These are phyloP conservation scores for Phytopythium litorale DNA, from an alignment of 352 stramenopile genomes.

Conservation along the genomic window DNA sequence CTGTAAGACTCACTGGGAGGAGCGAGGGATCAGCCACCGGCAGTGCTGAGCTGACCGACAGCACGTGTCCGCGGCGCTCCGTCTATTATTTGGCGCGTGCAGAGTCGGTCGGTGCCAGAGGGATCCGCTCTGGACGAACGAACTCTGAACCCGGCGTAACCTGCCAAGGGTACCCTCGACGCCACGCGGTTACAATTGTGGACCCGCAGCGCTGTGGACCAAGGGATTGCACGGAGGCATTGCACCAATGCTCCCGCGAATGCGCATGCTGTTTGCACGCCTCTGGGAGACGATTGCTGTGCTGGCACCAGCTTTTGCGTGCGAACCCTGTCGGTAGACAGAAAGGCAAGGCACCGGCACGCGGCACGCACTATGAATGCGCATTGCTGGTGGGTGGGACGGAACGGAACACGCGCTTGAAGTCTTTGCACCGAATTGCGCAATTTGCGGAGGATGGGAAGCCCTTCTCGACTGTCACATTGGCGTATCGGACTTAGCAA, in stretches of 20 bases:
- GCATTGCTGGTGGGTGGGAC: neutral
- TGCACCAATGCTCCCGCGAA: neutral
- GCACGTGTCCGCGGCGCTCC: neutral
- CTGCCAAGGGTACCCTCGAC: neutral
- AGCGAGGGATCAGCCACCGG: neutral
- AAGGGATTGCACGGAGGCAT: no score
- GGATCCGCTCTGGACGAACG: neutral
- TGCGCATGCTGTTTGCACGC: neutral
- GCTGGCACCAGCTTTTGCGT: no score
- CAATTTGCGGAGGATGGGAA: neutral
- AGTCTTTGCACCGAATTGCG: neutral
- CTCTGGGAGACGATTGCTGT: no score
- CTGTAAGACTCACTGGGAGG: neutral
- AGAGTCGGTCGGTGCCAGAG: conserved; percentile 1
- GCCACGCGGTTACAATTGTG: no score
- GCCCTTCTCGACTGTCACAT: neutral
- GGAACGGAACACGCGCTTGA: neutral
- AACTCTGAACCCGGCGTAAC: neutral
- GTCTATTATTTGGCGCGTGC: neutral
- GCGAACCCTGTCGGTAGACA: no score
- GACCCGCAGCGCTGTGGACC: no score
- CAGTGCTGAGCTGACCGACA: neutral
- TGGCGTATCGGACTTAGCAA: neutral
- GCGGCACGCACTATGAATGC: no score
- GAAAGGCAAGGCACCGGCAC: no score